Evolutionary conservation across 768 basidiomycete species (phyloP), one percentile per base, ranked within the genome.

Genomic region (Suillus clintonianus): DNA sequence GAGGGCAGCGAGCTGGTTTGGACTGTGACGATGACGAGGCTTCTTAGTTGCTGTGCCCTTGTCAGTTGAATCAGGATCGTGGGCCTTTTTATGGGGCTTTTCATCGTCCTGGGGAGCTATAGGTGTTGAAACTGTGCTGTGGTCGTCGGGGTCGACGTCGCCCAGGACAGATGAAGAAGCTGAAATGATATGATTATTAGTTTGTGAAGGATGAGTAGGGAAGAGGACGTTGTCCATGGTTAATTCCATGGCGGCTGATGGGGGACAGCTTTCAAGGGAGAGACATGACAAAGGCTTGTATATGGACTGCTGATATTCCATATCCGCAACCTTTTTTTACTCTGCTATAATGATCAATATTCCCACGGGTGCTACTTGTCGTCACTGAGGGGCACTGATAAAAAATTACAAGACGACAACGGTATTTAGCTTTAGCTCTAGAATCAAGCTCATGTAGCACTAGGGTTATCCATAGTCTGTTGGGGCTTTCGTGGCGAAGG

Each of bases 1-100:
- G 72, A 94, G 81, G 34, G 89, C 89, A 24, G 85, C 85, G 36
- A 93, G 83, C 76, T 93, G 92, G 36, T 79, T 78, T 19, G 88
- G 86, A 42, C 85, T 85, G 70, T 92, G 91, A 55, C 91, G 86
- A 77, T 92, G 89, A 66, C 91, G 84, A 54, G 91, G 89, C 72
- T 92, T 92, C 85, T 92, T 92, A 60, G 68, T 60, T 8, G 66
- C 57, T 1, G 71, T 1, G 3, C 36, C 48, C 67, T 72, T 76
- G 64, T 72, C 74, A 13, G 51, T 5, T 53, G 43, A 53, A 59
- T 72, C 72, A 14, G 62, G n/a, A 62, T 75, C 75, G 22, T 59
- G 64, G n/a, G 64, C 64, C 61, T 65, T 76, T 61, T 64, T 74
- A 27, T 53, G 10, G 7, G 68, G 68, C 65, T 69, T 68, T 69